A percentile compares a stretch with the other conserved stretches of the same genome.
These are phyloP conservation scores for Solanum bukasovii DNA, from an alignment of 257 asterid genomes.

Conservation along the genomic window DNA sequence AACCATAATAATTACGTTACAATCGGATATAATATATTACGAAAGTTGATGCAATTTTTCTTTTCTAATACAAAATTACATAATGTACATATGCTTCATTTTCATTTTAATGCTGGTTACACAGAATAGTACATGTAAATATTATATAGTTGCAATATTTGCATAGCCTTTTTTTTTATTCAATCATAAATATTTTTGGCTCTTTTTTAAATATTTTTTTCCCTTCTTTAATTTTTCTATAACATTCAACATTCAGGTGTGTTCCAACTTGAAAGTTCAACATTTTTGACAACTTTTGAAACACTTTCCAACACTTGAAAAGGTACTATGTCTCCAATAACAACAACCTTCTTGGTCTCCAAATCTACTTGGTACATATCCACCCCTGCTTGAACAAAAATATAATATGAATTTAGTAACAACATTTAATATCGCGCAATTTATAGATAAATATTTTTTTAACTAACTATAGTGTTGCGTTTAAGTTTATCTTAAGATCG, in stretches of 20 bases:
- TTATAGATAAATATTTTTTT: no score
- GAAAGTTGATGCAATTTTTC: not conserved
- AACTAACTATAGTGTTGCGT: not conserved
- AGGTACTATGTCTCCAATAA: slow-evolving; percentile 71
- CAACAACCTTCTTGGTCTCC: slow-evolving; percentile 80
- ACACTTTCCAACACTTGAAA: slow-evolving; percentile 78
- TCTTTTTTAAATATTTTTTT: not conserved
- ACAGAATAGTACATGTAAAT: not conserved
- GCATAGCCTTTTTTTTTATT: not conserved
- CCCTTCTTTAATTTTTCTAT: not conserved
- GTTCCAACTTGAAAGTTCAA: slow-evolving; percentile 41
- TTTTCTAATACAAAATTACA: not conserved
- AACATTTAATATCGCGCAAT: not conserved
- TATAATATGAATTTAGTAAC: not conserved
- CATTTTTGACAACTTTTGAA: slow-evolving; percentile 57
- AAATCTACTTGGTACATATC: slow-evolving; percentile 60
- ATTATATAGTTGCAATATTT: not conserved
- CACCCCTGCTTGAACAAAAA: slow-evolving; percentile 33
- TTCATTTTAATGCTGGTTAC: not conserved
- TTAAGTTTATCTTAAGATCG: not conserved
- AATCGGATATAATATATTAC: not conserved
- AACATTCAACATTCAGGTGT: not conserved
- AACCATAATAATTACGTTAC: not conserved
- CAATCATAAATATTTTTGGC: not conserved
- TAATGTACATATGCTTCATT: not conserved